A percentile compares a stretch with the other conserved stretches of the same genome.
Evolutionary conservation across 2,329 filamentous ascomycete genomes (phyloP).

Genomic region (Aspergillus costaricaensis): DNA sequence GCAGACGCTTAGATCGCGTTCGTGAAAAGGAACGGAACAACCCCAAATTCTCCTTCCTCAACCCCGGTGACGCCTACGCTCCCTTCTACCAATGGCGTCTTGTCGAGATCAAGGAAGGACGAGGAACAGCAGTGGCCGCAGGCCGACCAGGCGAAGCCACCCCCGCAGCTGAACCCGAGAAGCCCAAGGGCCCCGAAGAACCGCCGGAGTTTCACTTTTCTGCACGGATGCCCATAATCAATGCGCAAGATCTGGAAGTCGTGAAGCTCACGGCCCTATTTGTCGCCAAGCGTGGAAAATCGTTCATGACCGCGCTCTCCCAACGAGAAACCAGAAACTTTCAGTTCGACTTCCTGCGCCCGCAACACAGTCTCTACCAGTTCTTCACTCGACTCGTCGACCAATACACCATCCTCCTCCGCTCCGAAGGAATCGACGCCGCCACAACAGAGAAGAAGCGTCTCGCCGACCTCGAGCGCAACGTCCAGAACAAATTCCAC

Average conservation of each 20-base stretch:
- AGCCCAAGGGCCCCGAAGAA: conserved; percentile 78
- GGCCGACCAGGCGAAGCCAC: conserved; percentile 68
- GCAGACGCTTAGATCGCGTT: conserved; percentile 62
- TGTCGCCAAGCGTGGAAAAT: conserved; percentile 87
- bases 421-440: conserved; percentile 67
- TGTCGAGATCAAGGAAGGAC: conserved; percentile 78
- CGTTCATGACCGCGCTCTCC: conserved; percentile 85
- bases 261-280: conserved; percentile 80
- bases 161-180: conserved; percentile 57
- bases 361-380: conserved; percentile 93
- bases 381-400: conserved; percentile 92
- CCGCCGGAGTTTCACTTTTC: conserved; percentile 90
- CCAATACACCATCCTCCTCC: conserved; percentile 82
- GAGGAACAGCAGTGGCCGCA: conserved; percentile 75
- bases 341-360: conserved; percentile 93
- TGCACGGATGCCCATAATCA: conserved; percentile 95
- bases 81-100: conserved; percentile 90
- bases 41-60: conserved; percentile 89
- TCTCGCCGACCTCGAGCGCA: conserved; percentile 70
- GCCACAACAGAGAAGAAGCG: conserved; percentile 72
- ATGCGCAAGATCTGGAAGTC: conserved; percentile 81
- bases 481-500: conserved; percentile 76
- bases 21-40: conserved; percentile 81
- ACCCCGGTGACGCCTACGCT: conserved; percentile 77
- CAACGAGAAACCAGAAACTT: conserved; percentile 88